These are phyloP conservation scores for Lunasporangiospora selenospora DNA, from an alignment of 192 early-diverging fungal genomes.

Conservation along the genomic window DNA sequence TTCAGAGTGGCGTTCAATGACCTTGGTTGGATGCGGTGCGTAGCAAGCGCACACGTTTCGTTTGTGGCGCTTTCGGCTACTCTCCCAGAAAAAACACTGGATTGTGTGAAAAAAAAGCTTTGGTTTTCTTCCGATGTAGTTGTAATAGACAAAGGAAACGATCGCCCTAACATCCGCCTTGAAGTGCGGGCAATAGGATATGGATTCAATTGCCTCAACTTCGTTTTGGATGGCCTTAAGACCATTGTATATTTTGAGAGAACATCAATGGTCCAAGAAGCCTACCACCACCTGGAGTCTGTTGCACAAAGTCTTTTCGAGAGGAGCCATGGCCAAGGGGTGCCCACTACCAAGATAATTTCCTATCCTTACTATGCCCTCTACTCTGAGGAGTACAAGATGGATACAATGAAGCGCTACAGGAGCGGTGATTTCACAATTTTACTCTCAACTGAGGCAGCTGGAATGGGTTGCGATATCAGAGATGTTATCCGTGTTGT, in stretches of 20 bases:
- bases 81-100: constrained; percentile 1
- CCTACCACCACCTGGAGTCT: no score
- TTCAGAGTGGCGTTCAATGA: constrained; percentile 1
- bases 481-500: constrained; percentile 17
- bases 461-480: constrained; percentile 25
- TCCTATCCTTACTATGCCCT: constrained; percentile 8
- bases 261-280: no score
- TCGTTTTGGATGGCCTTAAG: constrained; percentile 5
- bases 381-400: background rate
- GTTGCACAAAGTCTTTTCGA: no score
- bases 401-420: background rate
- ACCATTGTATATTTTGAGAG: constrained; percentile 20
- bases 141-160: constrained; percentile 7
- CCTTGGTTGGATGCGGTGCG: background rate
- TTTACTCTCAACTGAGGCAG: constrained; percentile 20
- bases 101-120: background rate
- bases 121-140: background rate
- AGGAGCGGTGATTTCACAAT: background rate
- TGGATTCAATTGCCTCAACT: background rate
- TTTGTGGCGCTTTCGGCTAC: constrained; percentile 15
- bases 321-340: no score
- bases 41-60: background rate
- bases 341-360: no score
- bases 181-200: background rate
- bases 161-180: constrained; percentile 8